Evolutionary conservation across 1,284 basidiomycete species (phyloP).

Genomic region (Leccinum pseudoinsigne): DNA sequence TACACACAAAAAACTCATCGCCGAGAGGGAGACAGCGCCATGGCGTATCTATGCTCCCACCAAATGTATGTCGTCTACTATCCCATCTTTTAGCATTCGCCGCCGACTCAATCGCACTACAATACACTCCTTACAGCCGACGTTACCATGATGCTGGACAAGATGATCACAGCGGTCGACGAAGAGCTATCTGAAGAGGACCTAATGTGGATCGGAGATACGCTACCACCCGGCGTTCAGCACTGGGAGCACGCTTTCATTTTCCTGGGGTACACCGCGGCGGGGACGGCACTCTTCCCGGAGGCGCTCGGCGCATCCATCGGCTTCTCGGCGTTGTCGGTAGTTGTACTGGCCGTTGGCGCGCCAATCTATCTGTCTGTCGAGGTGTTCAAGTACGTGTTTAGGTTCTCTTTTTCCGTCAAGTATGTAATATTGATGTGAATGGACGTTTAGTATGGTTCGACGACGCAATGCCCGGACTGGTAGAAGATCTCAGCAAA

Average conservation of each 20-base stretch:
- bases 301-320: too few relatives aligned
- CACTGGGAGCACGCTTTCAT: background rate
- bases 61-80: constrained; percentile 7
- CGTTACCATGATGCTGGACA: constrained; percentile 4
- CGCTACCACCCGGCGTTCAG: too few relatives aligned
- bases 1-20: constrained; percentile 18
- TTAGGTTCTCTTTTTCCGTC: background rate
- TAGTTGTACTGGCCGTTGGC: background rate
- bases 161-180: constrained; percentile 11
- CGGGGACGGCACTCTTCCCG: too few relatives aligned
- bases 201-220: too few relatives aligned
- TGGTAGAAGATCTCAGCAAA: background rate
- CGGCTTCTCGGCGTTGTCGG: background rate
- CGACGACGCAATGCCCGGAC: background rate
- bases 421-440: background rate
- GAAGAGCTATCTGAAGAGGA: constrained; percentile 17
- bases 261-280: too few relatives aligned
- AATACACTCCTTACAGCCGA: constrained; percentile 14
- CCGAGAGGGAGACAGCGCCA: constrained; percentile 14
- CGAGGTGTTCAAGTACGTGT: background rate
- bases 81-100: background rate
- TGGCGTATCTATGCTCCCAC: constrained; percentile 24
- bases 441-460: background rate
- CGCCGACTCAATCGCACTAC: background rate
- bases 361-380: background rate